Percentiles rank a stretch among this genome's conserved stretches.
phyloP scores from a whole-genome alignment of 2,329 filamentous ascomycete species.

The Akanthomyces muscarius region DNA sequence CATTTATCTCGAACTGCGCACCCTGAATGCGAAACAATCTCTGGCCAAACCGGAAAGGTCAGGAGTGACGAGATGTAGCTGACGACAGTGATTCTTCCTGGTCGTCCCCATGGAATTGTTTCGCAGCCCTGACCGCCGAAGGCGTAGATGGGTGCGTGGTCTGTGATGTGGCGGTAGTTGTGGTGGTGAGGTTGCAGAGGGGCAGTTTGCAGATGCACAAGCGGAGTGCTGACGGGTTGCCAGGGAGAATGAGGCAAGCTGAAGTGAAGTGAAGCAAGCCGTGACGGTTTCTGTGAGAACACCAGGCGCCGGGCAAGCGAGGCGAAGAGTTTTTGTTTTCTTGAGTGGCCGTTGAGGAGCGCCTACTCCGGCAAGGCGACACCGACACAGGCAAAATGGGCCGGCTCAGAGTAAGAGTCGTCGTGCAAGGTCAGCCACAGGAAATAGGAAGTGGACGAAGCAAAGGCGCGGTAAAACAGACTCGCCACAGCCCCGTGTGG shows the following conservation, averaged over 20 bases:
- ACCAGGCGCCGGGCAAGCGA: not conserved
- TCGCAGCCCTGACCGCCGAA: not conserved
- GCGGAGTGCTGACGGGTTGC: not conserved
- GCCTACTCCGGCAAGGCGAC: not conserved
- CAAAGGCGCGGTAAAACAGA: not conserved
- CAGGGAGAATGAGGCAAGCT: not conserved
- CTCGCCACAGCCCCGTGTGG: conserved; percentile 17
- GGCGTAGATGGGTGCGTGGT: not conserved
- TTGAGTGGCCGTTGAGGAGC: conserved; percentile 3
- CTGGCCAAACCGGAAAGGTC: not conserved
- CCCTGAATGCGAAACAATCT: conserved; percentile 4
- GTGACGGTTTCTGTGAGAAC: not conserved
- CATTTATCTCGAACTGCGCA: conserved; percentile 43
- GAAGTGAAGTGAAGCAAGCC: not conserved
- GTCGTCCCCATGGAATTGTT: conserved; percentile 1
- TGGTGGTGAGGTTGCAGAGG: not conserved
- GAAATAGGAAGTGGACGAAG: not conserved
- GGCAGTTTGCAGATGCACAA: not conserved
- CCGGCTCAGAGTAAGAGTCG: not conserved
- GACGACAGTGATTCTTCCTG: conserved; percentile 3
- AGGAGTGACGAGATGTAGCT: conserved; percentile 3
- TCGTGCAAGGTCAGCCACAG: conserved; percentile 8
- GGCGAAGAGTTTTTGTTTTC: not conserved
- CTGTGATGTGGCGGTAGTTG: not conserved
- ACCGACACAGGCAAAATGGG: conserved; percentile 10